Conservation (phyloP, 2,329 filamentous ascomycete genomes). For the Penicillium sp. region DNA sequence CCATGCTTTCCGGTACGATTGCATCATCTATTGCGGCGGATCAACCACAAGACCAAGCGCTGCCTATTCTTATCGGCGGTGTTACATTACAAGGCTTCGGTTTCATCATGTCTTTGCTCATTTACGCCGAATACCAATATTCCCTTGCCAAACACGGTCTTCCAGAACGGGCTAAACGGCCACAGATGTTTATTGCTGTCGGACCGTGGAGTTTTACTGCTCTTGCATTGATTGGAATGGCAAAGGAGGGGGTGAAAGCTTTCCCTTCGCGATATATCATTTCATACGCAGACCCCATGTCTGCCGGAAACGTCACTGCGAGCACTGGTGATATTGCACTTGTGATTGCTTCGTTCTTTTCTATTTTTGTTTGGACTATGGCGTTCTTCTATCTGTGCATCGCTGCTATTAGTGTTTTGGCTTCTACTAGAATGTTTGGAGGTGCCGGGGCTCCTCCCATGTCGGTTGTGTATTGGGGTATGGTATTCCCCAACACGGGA, state of each 20-base stretch:
- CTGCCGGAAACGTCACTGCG: background rate
- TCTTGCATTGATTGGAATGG: slow-evolving; percentile 50
- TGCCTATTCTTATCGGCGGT: slow-evolving; percentile 47
- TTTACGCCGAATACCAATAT: slow-evolving; percentile 47
- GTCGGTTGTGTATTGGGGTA: slow-evolving; percentile 22
- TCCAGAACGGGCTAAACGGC: slow-evolving; percentile 43
- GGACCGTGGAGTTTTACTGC: slow-evolving; percentile 49
- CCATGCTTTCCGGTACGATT: slow-evolving; percentile 43
- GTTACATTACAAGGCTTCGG: slow-evolving; percentile 49
- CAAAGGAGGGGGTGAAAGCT: slow-evolving; percentile 39
- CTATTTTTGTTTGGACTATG: slow-evolving; percentile 51
- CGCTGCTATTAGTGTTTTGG: slow-evolving; percentile 39
- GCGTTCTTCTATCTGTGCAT: slow-evolving; percentile 55
- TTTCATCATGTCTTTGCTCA: slow-evolving; percentile 46
- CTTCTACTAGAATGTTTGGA: background rate
- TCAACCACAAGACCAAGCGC: slow-evolving; percentile 34
- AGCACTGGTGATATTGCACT: slow-evolving; percentile 35
- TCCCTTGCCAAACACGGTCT: slow-evolving; percentile 45
- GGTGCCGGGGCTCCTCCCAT: slow-evolving; percentile 3
- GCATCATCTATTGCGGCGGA: slow-evolving; percentile 33
- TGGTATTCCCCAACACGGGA: slow-evolving; percentile 45
- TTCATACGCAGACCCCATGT: background rate
- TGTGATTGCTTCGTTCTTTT: slow-evolving; percentile 43
- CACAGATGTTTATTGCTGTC: slow-evolving; percentile 55
- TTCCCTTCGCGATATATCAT: slow-evolving; percentile 33